These are phyloP conservation scores for Suillus decipiens DNA, from an alignment of 768 basidiomycete genomes.

Conservation along the genomic window DNA sequence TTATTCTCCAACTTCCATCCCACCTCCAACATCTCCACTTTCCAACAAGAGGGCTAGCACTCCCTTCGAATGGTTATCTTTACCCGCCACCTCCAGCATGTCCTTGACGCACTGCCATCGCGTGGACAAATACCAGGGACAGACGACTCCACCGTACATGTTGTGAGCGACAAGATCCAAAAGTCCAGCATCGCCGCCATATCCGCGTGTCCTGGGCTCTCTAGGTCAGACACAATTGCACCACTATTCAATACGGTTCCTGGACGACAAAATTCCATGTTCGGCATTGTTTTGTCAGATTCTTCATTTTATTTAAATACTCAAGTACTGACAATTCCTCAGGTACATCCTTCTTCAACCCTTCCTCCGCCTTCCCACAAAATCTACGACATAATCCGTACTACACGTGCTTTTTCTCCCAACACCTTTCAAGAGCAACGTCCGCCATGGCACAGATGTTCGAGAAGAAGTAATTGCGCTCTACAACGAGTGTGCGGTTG, in stretches of 20 bases:
- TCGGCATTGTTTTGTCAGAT: conserved; percentile 49
- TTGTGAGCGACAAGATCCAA: conserved; percentile 45
- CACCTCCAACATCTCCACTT: conserved; percentile 31
- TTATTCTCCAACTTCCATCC: conserved; percentile 34
- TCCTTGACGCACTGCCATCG: conserved; percentile 78
- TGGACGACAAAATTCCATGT: too few species aligned
- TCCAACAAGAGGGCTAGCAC: conserved; percentile 62
- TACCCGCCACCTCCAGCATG: conserved; percentile 79
- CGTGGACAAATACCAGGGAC: conserved; percentile 52
- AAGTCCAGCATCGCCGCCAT: conserved; percentile 77
- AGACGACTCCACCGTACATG: conserved; percentile 33
- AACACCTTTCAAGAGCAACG: conserved; percentile 66
- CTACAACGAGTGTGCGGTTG: conserved; percentile 75
- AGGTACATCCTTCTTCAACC: conserved; percentile 75
- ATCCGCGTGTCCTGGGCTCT: conserved; percentile 75
- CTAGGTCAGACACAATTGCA: conserved; percentile 67
- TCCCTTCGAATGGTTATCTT: conserved; percentile 63
- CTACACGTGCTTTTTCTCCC: too few species aligned
- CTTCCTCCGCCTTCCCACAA: conserved; percentile 36
- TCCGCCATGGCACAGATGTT: conserved; percentile 27
- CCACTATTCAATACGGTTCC: conserved; percentile 40
- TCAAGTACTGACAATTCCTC: conserved; percentile 10
- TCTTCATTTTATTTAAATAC: neutral
- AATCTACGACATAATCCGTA: too few species aligned
- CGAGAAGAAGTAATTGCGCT: conserved; percentile 72